Conservation (phyloP, 768 basidiomycete genomes). For the Podaxis pistillaris region DNA sequence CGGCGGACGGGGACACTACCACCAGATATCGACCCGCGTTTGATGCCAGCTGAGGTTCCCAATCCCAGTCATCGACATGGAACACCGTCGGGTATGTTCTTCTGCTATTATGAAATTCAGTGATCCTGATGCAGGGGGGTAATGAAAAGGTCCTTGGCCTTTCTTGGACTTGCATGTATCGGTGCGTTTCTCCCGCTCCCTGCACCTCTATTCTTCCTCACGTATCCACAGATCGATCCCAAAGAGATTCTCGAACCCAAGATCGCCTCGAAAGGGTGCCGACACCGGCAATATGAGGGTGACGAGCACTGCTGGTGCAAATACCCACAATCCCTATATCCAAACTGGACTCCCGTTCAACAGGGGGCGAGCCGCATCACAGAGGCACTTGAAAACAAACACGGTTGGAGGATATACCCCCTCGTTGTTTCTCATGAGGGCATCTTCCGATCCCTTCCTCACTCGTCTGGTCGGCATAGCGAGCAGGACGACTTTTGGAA, state of each 20-base stretch:
- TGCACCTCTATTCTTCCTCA: not conserved
- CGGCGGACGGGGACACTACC: not conserved
- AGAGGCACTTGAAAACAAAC: slow-evolving; percentile 24
- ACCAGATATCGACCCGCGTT: not conserved
- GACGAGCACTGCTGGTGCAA: slow-evolving; percentile 30
- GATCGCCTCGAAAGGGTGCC: not conserved
- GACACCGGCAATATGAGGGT: slow-evolving; percentile 23
- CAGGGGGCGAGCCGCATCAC: slow-evolving; percentile 30
- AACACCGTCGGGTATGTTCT: slow-evolving; percentile 9
- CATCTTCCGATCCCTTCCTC: slow-evolving; percentile 25
- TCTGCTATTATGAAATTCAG: not conserved
- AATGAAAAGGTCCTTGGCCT: slow-evolving; percentile 10
- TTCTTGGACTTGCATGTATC: slow-evolving; percentile 10
- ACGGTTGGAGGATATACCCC: slow-evolving; percentile 27
- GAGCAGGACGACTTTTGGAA: slow-evolving; percentile 32
- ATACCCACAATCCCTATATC: slow-evolving; percentile 39
- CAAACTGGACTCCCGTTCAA: slow-evolving; percentile 47
- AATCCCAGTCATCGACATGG: slow-evolving; percentile 15
- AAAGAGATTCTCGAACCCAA: slow-evolving; percentile 3
- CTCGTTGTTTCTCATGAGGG: slow-evolving; percentile 33
- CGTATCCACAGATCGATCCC: not conserved
- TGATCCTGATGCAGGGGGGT: not conserved
- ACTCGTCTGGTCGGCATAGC: slow-evolving; percentile 12
- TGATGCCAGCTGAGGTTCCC: slow-evolving; percentile 4
- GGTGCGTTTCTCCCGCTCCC: not conserved